These are phyloP conservation scores for Rhodamnia rubescens DNA, from an alignment of 345 rosid species.

Conservation along the genomic window DNA sequence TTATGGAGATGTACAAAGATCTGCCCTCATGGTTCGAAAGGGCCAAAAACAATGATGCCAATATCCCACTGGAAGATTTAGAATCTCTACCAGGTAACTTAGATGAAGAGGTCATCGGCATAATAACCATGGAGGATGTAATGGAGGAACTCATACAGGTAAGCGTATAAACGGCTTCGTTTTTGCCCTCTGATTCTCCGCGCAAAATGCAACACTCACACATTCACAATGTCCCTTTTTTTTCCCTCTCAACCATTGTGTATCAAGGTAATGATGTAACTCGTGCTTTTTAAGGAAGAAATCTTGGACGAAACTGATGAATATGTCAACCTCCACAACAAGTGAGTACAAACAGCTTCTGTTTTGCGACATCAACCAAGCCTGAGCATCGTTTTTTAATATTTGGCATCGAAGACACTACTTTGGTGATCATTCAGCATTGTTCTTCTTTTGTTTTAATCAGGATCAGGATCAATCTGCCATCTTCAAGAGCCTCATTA, in stretches of 20 bases:
- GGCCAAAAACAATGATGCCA: neutral
- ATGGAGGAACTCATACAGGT: conserved; percentile 13
- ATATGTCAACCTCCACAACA: conserved; percentile 4
- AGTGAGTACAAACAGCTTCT: neutral
- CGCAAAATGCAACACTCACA: neutral
- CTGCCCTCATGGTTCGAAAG: neutral
- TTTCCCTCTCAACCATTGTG: neutral
- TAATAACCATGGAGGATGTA: conserved; percentile 11
- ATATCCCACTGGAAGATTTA: neutral
- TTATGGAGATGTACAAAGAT: neutral
- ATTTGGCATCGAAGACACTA: neutral
- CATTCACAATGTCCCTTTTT: neutral
- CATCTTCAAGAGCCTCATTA: neutral
- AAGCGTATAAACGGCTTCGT: too few species aligned
- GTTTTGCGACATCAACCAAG: neutral
- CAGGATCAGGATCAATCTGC: conserved; percentile 6
- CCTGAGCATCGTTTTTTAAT: neutral
- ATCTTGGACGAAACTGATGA: conserved; percentile 7
- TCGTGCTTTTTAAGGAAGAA: neutral
- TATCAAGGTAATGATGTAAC: neutral
- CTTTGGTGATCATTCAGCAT: neutral
- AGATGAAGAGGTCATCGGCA: conserved; percentile 3
- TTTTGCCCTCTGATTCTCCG: too few species aligned
- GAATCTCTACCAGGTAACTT: neutral
- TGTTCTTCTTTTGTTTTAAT: neutral